phyloP scores from a whole-genome alignment of 2,329 filamentous ascomycete genomes.

The Pseudogymnoascus destructans region DNA sequence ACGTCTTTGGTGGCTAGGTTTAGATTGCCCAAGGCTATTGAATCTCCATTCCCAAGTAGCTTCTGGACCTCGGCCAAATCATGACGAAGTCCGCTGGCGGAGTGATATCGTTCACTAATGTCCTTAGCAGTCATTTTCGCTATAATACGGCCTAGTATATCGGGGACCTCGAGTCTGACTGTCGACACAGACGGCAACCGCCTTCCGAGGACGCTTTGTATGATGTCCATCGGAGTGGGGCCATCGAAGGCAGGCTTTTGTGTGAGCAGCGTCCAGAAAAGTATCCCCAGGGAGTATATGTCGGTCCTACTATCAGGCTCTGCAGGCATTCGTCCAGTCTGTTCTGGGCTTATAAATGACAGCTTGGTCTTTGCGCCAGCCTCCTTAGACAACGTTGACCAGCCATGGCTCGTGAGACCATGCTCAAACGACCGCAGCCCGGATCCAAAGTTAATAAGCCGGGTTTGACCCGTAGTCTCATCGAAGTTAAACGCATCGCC shows the following conservation, averaged over 20 bases:
- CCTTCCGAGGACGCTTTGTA: conserved; percentile 74
- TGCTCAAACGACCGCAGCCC: conserved; percentile 83
- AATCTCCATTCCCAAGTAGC: conserved; percentile 63
- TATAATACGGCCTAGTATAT: conserved; percentile 68
- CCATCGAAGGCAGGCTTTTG: conserved; percentile 72
- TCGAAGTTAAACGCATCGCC: conserved; percentile 87
- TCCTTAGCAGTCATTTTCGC: conserved; percentile 87
- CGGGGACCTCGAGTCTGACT: conserved; percentile 70
- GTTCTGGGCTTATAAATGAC: conserved; percentile 84
- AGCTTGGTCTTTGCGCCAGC: conserved; percentile 79
- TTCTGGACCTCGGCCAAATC: conserved; percentile 65
- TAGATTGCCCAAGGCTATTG: conserved; percentile 57
- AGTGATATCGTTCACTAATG: conserved; percentile 79
- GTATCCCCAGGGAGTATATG: conserved; percentile 79
- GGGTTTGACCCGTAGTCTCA: conserved; percentile 54
- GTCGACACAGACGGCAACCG: conserved; percentile 65
- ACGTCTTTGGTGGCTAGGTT: conserved; percentile 72
- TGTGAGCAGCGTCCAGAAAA: conserved; percentile 78
- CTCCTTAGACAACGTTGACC: conserved; percentile 72
- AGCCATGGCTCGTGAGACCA: conserved; percentile 71
- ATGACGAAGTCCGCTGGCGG: conserved; percentile 70
- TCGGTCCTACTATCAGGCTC: conserved; percentile 88
- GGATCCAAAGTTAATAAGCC: conserved; percentile 73
- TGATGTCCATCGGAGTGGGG: conserved; percentile 70
- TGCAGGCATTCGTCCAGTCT: conserved; percentile 83